Percentiles rank a stretch among this genome's conserved stretches.
These are phyloP conservation scores for Aspergillus ostianus DNA, from an alignment of 495 filamentous ascomycete genomes.

Conservation along the genomic window DNA sequence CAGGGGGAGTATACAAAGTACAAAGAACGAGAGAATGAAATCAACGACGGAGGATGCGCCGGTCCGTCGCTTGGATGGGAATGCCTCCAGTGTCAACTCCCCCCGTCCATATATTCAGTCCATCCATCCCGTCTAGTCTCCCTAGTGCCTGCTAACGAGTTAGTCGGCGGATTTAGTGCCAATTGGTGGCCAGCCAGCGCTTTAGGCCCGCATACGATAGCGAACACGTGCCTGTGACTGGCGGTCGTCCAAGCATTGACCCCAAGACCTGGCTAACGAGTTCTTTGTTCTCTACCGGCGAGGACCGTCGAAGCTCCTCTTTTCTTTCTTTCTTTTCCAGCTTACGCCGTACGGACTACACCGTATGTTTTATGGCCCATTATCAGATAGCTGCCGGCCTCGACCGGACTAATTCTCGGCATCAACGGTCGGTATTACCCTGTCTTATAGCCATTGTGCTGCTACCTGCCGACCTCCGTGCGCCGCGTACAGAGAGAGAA, in stretches of 20 bases:
- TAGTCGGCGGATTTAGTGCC: conserved; percentile 6
- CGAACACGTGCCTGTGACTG: conserved; percentile 24
- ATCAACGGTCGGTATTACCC: conserved; percentile 1
- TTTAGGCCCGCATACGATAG: conserved; percentile 21
- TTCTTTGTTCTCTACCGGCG: conserved; percentile 9
- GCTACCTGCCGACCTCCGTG: not conserved
- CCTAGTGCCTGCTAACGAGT: not conserved
- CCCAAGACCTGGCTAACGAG: conserved; percentile 3
- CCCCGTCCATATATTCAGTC: not conserved
- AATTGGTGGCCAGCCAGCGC: not conserved
- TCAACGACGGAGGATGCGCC: not conserved
- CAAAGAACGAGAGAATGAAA: not conserved
- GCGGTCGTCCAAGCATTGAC: not conserved
- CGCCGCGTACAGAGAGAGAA: not conserved
- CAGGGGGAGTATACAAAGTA: not conserved
- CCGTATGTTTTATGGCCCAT: not conserved
- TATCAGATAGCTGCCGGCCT: not conserved
- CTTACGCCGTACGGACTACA: not conserved
- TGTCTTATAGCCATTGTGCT: not conserved
- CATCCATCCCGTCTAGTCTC: not conserved
- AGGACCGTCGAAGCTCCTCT: not conserved
- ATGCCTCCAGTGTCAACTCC: not conserved
- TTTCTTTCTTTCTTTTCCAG: not conserved
- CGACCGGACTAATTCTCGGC: not conserved
- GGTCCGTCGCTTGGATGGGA: not conserved